Base-by-base conservation (phyloP, 305 asterid species). In the Andrographis paniculata region DNA sequence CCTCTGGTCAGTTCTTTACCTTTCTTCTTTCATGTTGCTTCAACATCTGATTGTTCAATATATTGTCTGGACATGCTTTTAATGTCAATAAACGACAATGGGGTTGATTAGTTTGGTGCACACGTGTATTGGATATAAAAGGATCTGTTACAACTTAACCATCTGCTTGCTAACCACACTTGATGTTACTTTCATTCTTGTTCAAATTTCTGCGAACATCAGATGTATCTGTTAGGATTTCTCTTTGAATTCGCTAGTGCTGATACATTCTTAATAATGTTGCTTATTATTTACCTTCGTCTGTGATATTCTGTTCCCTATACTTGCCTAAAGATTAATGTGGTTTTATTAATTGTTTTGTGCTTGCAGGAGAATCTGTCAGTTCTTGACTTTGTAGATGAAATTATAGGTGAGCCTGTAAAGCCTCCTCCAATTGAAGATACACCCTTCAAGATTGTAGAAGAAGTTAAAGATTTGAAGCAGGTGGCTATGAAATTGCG, bases 381-480 rank as follows among this genome's bases (percentile, higher is more conserved):
- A 21, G 69, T 70, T 59, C 53, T 70, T 55, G 94, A 87, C 57
- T 91, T 91, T 58, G 76, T 87, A 50, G 96, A 79, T 73, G 71
- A 62, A 17, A 58, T 67, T 48, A 20, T 23, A 20, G 41, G 55
- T 19, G 85, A 64, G 51, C 94, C 94, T 42, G 56, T 49, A 16
- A 67, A 79, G 59, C 94, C 96, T 68, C 82, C 69, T 66, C 78
- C 94, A 19, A 28, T 87, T 15, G 93, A 77, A 61, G 60, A 24
- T 60, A 92, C 95, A 27, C 96, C 95, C 46, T 87, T 92, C 58
- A 75, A 55, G 48, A 45, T 71, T 58, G 96, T 92, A 54, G 79
- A 79, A 66, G 94, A 87, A 4, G 87, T 86, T 48, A 92, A 92
- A 70, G 99, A 81, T 58, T 66, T 92, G 77, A 92, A 79, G 80